Conservation (phyloP, 352 stramenopile species). For the Pythium angustatum region DNA sequence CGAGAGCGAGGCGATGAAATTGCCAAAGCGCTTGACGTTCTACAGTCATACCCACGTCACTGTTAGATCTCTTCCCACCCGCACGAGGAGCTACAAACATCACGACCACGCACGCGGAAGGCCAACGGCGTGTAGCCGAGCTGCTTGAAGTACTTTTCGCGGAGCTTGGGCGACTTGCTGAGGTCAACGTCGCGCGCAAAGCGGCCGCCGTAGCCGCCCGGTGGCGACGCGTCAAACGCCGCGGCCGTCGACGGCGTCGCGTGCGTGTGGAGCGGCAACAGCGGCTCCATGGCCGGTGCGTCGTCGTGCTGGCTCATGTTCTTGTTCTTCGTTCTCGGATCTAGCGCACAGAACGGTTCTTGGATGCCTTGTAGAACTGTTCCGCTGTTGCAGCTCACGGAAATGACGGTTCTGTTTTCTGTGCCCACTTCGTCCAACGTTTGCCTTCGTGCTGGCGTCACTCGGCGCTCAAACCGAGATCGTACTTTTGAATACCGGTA, state of each 20-base stretch:
- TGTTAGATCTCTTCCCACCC: neutral
- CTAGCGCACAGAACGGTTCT: neutral
- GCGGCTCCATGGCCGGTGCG: slow-evolving; percentile 36
- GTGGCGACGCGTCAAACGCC: neutral
- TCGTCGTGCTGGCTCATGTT: slow-evolving; percentile 9
- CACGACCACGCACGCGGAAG: slow-evolving; percentile 57
- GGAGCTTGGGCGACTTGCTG: slow-evolving; percentile 44
- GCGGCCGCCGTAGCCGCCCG: slow-evolving; percentile 25
- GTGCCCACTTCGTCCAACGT: slow-evolving; percentile 12
- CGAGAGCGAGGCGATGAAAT: slow-evolving; percentile 72
- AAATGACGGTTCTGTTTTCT: slow-evolving; percentile 11
- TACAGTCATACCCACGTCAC: slow-evolving; percentile 10
- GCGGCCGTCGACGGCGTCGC: slow-evolving; percentile 20
- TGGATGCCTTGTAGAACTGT: slow-evolving; percentile 6
- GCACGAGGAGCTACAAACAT: slow-evolving; percentile 2
- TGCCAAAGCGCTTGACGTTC: slow-evolving; percentile 74
- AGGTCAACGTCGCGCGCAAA: slow-evolving; percentile 17
- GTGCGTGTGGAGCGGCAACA: slow-evolving; percentile 49
- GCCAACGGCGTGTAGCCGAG: slow-evolving; percentile 80
- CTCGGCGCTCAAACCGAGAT: neutral
- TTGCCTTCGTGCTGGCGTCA: slow-evolving; percentile 15
- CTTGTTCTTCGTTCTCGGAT: slow-evolving; percentile 5
- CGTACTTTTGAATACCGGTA: neutral
- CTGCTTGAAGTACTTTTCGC: slow-evolving; percentile 73
- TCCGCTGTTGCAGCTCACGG: slow-evolving; percentile 12